These are phyloP conservation scores for Aspergillus sp. DNA, from an alignment of 2,329 filamentous ascomycete species.

Conservation along the genomic window DNA sequence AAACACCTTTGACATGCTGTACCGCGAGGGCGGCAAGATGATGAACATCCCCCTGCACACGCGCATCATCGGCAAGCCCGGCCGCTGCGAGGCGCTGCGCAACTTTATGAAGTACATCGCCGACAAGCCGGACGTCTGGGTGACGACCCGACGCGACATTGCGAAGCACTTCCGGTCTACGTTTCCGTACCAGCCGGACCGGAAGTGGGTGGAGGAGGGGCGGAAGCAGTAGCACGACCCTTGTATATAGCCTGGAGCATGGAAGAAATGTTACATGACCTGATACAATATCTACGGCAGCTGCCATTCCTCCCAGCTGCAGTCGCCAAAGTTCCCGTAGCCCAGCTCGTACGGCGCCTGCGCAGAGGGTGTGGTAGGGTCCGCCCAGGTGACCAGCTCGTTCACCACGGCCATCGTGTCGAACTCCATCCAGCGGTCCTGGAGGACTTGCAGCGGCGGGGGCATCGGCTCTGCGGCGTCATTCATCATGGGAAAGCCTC, in stretches of 20 bases:
- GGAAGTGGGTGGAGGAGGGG: background rate
- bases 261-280: no score
- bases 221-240: no score
- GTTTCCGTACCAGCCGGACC: background rate
- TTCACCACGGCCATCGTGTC: background rate
- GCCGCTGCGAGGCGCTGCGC: constrained; percentile 50
- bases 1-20: constrained; percentile 53
- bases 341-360: background rate
- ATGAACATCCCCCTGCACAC: constrained; percentile 58
- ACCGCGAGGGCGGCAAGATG: constrained; percentile 56
- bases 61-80: constrained; percentile 53
- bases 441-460: background rate
- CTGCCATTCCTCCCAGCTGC: constrained; percentile 2
- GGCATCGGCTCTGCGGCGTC: background rate
- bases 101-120: constrained; percentile 22
- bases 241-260: no score
- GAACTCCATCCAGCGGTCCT: constrained; percentile 1
- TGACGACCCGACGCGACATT: constrained; percentile 44
- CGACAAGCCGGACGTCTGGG: constrained; percentile 48
- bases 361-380: background rate
- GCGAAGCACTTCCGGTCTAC: constrained; percentile 30
- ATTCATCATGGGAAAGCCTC: background rate
- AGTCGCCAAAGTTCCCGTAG: background rate
- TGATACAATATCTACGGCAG: constrained; percentile 18
- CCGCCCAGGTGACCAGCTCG: constrained; percentile 1